phyloP scores from a whole-genome alignment of 495 filamentous ascomycete genomes.

The Lasiosphaeria miniovina region DNA sequence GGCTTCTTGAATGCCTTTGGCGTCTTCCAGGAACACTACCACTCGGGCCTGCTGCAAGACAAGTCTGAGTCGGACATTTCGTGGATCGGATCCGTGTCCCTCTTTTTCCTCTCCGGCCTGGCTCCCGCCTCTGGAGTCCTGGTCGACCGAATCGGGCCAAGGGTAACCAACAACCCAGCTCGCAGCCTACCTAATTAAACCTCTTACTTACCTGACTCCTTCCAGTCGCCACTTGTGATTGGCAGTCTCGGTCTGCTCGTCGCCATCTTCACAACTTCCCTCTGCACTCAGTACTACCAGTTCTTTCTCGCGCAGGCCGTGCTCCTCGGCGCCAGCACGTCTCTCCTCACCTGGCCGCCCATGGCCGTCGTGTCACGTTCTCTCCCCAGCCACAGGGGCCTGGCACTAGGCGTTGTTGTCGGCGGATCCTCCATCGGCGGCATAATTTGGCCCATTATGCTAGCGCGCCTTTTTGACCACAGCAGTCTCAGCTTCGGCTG shows the following conservation, averaged over 20 bases:
- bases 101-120: conserved; percentile 42
- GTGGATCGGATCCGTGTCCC: conserved; percentile 47
- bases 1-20: conserved; percentile 56
- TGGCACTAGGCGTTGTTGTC: conserved; percentile 51
- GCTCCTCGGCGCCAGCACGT: conserved; percentile 47
- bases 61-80: conserved; percentile 45
- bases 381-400: conserved; percentile 45
- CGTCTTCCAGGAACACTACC: conserved; percentile 59
- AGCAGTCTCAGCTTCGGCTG: conserved; percentile 49
- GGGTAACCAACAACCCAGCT: conserved; percentile 19
- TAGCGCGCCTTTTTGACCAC: conserved; percentile 30
- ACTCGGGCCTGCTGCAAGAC: conserved; percentile 37
- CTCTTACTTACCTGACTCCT: not conserved
- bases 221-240: conserved; percentile 12
- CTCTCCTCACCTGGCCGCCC: conserved; percentile 44
- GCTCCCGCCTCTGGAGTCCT: conserved; percentile 40
- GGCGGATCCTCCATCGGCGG: conserved; percentile 56
- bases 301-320: conserved; percentile 57
- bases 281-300: conserved; percentile 54
- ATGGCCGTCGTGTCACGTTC: conserved; percentile 45
- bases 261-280: conserved; percentile 48
- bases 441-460: conserved; percentile 44
- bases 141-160: conserved; percentile 44
- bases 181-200: not conserved
- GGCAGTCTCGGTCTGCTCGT: conserved; percentile 20